Evolutionary conservation across 768 basidiomycete species (phyloP), one percentile per base, ranked within the genome.

Genomic region (Mycena galericulata): DNA sequence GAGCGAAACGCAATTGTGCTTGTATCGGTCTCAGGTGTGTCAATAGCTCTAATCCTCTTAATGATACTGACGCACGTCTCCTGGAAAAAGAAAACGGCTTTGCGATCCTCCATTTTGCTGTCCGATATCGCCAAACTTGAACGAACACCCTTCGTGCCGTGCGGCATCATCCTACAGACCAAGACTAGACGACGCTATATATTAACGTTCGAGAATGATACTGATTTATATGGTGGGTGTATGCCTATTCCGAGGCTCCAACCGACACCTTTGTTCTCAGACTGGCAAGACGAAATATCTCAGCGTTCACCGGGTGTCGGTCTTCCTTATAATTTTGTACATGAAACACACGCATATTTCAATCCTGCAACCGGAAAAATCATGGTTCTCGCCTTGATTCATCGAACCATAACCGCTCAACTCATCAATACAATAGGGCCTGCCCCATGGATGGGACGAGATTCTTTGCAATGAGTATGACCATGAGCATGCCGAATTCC

Each of bases 201-300:
- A 41, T 15, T 63, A 32, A 24, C 10, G 10, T 63, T 63, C 41
- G 30, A 55, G 29, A 54, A 34, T n/a, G 62, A 63, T 18, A 12
- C 17, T 11, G 51, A 53, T 2, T 18, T 55, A 17, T 63, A 63
- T 20, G 62, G 62, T 55, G 3, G 17, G 51, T 43, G 24, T 4
- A 24, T 18, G 1, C 20, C 14, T 8, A 10, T 17, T 30, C 22
- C 18, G 2, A 1, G 41, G 3, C 20, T 6, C 49, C 26, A 11
- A 22, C 12, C 24, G 9, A 4, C n/a, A 26, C 22, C 22, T 30
- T 27, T 2, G 3, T 53, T 36, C 20, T 38, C 36, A 66, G 65
- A n/a, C 5, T 66, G 56, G 64, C 56, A 59, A 45, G 65, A 66
- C 27, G 65, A 50, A 5, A 66, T 66, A 43, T 26, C 40, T 15